Base-by-base conservation (phyloP, 2,329 filamentous ascomycete species). In the Colletotrichum filicis region DNA sequence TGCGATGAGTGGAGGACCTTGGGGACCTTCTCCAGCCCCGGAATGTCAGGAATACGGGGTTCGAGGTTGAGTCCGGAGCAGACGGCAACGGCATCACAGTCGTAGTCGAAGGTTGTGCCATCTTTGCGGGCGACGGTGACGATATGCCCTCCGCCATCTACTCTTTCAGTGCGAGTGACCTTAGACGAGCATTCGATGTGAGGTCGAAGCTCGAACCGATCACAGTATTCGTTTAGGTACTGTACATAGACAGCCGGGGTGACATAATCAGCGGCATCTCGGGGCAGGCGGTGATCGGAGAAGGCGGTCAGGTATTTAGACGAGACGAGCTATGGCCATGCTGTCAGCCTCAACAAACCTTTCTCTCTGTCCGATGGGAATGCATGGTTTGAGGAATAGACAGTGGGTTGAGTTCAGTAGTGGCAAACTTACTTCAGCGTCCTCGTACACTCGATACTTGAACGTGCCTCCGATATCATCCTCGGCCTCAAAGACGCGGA, bases 221-320 rank as follows among this genome's bases (percentile, higher is more conserved):
- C 79, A 35, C 79, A 80, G 61, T 88, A 88, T 30, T 78, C 78
- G 7, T 81, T 78, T 8, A 88, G 82, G 66, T 88, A 88, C 24
- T 80, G 61, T 14, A 85, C 79, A 71, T 87, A 88, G 2, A 77
- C 75, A 8, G 79, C 73, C 0, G 84, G 81, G 5, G 81, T 82
- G 16, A 87, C 75, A 73, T 88, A 88, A 74, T 87, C 86, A 14
- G 85, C 82, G 1, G 81, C 82, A 19, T 85, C 80, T 2, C 78
- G 66, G 2, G 83, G 79, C 4, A 85, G 80, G 2, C 86, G 83
- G 69, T 85, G 86, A 74, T 88, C 86, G 4, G 86, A 88, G 75
- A 88, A 88, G 35, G 84, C 79, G 0, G 86, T 88, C 11, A 89
- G 80, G 58, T 87, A 86, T 74, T 87, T 87, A 5, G 85, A 87